phyloP scores from a whole-genome alignment of 306 rosid species.

The Vigna mungo region DNA sequence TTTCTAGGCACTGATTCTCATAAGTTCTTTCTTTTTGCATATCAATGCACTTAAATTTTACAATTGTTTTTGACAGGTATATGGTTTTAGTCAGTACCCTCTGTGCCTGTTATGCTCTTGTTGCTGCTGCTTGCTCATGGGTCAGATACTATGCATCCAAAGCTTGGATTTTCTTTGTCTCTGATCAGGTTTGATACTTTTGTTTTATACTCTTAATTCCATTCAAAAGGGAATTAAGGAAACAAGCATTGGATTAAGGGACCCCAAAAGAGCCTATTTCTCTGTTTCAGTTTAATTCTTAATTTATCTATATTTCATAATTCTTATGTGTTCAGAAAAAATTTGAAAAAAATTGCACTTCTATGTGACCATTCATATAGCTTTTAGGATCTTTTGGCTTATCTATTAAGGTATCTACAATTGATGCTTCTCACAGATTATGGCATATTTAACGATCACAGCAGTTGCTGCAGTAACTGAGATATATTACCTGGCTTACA shows the following conservation, averaged over 20 bases:
- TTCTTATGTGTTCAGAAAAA: neutral
- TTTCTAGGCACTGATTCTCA: neutral
- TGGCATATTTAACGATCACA: constrained; percentile 73
- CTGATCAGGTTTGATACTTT: constrained; percentile 76
- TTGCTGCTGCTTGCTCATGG: constrained; percentile 69
- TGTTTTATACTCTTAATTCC: neutral
- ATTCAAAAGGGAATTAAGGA: neutral
- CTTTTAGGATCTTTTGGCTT: neutral
- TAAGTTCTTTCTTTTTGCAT: neutral
- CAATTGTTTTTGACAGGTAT: constrained; percentile 59
- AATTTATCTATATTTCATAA: no score
- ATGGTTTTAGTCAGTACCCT: constrained; percentile 74
- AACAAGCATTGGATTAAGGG: neutral
- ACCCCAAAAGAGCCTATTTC: no score
- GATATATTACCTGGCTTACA: constrained; percentile 64
- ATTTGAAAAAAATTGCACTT: neutral
- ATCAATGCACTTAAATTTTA: neutral
- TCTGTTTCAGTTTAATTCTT: no score
- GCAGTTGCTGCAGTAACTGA: constrained; percentile 73
- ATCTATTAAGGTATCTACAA: neutral
- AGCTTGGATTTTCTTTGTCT: constrained; percentile 84
- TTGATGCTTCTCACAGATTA: constrained; percentile 54
- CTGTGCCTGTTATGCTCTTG: constrained; percentile 66
- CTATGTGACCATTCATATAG: neutral
- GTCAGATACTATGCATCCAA: constrained; percentile 53